These are phyloP conservation scores for Oryza longistaminata DNA, from an alignment of 176 grass and related monocot species.

Conservation along the genomic window DNA sequence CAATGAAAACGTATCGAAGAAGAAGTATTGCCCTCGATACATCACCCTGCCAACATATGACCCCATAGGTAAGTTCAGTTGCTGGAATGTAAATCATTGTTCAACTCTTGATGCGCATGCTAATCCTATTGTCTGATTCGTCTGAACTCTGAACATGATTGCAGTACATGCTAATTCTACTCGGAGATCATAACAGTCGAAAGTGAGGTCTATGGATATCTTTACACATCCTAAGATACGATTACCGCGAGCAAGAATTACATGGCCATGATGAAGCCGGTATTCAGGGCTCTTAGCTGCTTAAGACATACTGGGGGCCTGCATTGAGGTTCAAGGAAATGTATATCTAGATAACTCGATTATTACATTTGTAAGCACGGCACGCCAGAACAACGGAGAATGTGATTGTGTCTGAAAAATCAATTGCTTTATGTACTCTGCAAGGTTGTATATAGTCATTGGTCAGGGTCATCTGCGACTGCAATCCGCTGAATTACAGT, in stretches of 20 bases:
- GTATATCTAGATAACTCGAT: neutral
- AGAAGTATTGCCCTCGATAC: conserved; percentile 52
- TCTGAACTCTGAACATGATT: neutral
- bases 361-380: conserved; percentile 4
- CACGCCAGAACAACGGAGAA: neutral
- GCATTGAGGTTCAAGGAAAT: neutral
- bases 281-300: neutral
- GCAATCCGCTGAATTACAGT: neutral
- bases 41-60: conserved; percentile 69
- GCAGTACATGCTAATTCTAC: conserved; percentile 48
- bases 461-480: neutral
- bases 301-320: neutral
- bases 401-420: neutral
- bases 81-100: neutral
- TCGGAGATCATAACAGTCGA: conserved; percentile 30
- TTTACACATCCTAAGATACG: conserved; percentile 33
- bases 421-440: neutral
- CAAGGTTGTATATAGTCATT: conserved; percentile 3
- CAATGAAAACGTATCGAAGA: conserved; percentile 14
- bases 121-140: conserved; percentile 16
- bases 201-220: neutral
- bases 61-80: conserved; percentile 52
- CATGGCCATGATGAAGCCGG: neutral
- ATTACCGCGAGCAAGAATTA: neutral
- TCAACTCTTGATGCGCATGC: neutral